These are phyloP conservation scores for Biscogniauxia sp. DNA, from an alignment of 2,329 filamentous ascomycete genomes.

Conservation along the genomic window DNA sequence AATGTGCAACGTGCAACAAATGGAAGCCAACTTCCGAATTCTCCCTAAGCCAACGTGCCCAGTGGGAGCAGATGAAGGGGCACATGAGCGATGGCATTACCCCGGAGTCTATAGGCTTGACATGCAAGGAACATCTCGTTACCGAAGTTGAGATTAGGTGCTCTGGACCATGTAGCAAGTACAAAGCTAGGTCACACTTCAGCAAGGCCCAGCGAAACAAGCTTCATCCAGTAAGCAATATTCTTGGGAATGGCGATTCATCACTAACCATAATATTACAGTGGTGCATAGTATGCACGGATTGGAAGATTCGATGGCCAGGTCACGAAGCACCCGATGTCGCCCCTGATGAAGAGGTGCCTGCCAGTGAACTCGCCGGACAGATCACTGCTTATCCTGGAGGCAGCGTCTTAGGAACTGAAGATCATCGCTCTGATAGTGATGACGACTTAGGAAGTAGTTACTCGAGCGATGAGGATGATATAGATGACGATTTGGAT, in stretches of 20 bases:
- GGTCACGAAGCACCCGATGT: constrained; percentile 22
- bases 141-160: constrained; percentile 21
- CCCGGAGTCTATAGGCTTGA: constrained; percentile 4
- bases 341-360: constrained; percentile 18
- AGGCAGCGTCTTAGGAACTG: neutral
- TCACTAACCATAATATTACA: constrained; percentile 16
- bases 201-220: constrained; percentile 34
- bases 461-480: neutral
- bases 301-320: constrained; percentile 28
- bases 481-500: neutral
- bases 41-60: neutral
- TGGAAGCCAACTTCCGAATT: neutral
- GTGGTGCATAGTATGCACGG: constrained; percentile 37
- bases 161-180: constrained; percentile 33
- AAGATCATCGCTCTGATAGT: neutral
- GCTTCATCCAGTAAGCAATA: constrained; percentile 28
- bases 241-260: constrained; percentile 1
- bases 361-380: constrained; percentile 2
- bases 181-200: constrained; percentile 29
- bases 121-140: constrained; percentile 10
- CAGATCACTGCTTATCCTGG: neutral
- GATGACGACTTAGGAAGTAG: neutral
- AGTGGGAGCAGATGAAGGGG: neutral
- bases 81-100: neutral
- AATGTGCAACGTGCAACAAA: neutral